Base-by-base conservation (phyloP, 139 green algal species). In the Deuterostichococcus epilithicus region DNA sequence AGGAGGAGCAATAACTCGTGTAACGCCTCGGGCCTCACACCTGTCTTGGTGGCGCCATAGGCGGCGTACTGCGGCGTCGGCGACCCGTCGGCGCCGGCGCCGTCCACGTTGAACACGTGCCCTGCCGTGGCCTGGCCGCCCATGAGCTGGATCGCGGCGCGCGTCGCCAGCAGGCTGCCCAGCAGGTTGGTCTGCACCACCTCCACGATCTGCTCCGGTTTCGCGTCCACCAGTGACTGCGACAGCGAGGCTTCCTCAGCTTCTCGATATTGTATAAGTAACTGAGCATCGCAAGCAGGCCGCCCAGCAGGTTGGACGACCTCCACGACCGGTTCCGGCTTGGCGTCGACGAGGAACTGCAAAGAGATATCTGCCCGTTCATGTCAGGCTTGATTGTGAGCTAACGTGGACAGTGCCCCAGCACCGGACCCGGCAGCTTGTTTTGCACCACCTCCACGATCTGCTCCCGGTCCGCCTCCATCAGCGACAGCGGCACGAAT, bases 51-150 rank as follows among this genome's bases (percentile, higher is more conserved):
- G 68, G 92, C 89, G 42, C 92, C 92, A 39, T 96, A 96, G 5
- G 88, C 87, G 0, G 90, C 88, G 68, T 95, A 97, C 70, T 89
- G 82, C 22, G 92, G 92, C 0, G 91, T 97, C 59, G 92, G 66
- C 28, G 70, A 47, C 67, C 91, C 91, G 74, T 95, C 92, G 1
- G 88, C 85, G 1, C 88, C 91, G 0, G 91, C 91, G 1, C 94
- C 94, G 39, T 97, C 92, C 84, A 96, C 90, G 76, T 96, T 94
- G 87, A 98, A 98, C 5, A 97, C 76, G 84, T 97, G 94, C 1
- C 93, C 93, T 26, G 84, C 77, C 36, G 67, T 26, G 39, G 39
- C 58, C 76, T 94, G 90, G 25, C n/a, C n/a, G 33, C 23, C 39
- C 83, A 95, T 91, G 32, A 81, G 20, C 25, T 47, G 65, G 58